Evolutionary conservation across 2,329 filamentous ascomycete genomes (phyloP), one percentile per base, ranked within the genome.

Genomic region (Trichoderma oligosporum): DNA sequence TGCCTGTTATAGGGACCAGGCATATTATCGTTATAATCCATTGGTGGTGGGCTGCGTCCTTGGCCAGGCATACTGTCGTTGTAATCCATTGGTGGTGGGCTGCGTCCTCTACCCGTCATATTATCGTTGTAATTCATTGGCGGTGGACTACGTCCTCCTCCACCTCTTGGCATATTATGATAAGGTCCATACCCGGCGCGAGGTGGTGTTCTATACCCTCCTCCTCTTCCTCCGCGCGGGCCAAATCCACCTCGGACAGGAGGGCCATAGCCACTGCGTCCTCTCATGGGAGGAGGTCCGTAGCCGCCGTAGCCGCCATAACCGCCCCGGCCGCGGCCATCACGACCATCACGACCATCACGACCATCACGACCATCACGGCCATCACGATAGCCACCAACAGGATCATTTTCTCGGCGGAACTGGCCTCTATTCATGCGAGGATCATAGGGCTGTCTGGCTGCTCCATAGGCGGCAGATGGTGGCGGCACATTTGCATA

Each of bases 391-490:
- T 79, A 82, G 6, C 76, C 78, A 63, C 65, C 68, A 4, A 65
- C 62, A 4, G 64, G 62, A 39, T 63, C 66, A 62, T 67, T 70
- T 4, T 68, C 73, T 16, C 77, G 84, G 65, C 86, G 77, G 25
- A n/a, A 9, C 36, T 83, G 81, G 57, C 82, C 79, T 7, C 77
- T 73, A 64, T 74, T 78, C 71, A 76, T 75, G 39, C 73, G 76
- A 42, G 29, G 29, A 56, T 78, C 80, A 54, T 70, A 70, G 7
- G 76, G 82, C 47, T 74, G 76, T 2, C 73, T 76, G 63, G 74
- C 77, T 67, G 75, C 70, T 52, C 71, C 78, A 64, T 79, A 82
- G 12, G 69, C 71, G 63, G 78, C 78, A 5, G 69, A 67, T 1
- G 72, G 63, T n/a, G 69, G 67, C 1, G 72, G 63, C n/a, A 68